Evolutionary conservation across 2,329 filamentous ascomycete genomes (phyloP).

Genomic region (Thelonectria olida): DNA sequence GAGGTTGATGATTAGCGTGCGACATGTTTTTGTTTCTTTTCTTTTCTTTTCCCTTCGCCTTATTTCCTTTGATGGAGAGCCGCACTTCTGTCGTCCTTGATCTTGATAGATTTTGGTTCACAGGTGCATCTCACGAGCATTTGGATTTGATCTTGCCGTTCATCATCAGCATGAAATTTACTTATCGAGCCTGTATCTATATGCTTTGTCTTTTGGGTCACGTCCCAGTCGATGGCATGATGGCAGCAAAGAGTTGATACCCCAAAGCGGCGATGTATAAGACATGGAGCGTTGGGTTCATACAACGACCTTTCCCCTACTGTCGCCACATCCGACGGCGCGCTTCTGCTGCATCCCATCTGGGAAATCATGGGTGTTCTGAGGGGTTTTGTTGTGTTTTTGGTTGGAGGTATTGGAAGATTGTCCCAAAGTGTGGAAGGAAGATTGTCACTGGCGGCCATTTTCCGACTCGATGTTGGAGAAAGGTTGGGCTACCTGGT

Average conservation of each 20-base stretch:
- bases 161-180: slow-evolving; percentile 30
- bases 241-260: slow-evolving; percentile 49
- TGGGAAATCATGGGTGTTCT: slow-evolving; percentile 32
- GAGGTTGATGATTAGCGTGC: slow-evolving; percentile 42
- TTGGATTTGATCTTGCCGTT: slow-evolving; percentile 18
- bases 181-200: slow-evolving; percentile 36
- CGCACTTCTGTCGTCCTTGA: slow-evolving; percentile 9
- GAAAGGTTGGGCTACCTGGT: slow-evolving; percentile 23
- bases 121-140: slow-evolving; percentile 22
- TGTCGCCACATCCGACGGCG: slow-evolving; percentile 27
- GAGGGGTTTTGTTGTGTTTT: slow-evolving; percentile 25
- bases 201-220: slow-evolving; percentile 40
- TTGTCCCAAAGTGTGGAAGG: slow-evolving; percentile 12
- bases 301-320: slow-evolving; percentile 21
- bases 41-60: slow-evolving; percentile 29
- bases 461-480: slow-evolving; percentile 20
- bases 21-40: slow-evolving; percentile 30
- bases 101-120: slow-evolving; percentile 7
- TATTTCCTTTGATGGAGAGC: slow-evolving; percentile 10
- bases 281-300: slow-evolving; percentile 34
- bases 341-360: slow-evolving; percentile 29
- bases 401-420: slow-evolving; percentile 31
- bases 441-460: slow-evolving; percentile 29
- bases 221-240: slow-evolving; percentile 35
- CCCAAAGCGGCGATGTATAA: slow-evolving; percentile 40